phyloP scores from a whole-genome alignment of 2,329 filamentous ascomycete genomes.

The Samsoniella hepiali region DNA sequence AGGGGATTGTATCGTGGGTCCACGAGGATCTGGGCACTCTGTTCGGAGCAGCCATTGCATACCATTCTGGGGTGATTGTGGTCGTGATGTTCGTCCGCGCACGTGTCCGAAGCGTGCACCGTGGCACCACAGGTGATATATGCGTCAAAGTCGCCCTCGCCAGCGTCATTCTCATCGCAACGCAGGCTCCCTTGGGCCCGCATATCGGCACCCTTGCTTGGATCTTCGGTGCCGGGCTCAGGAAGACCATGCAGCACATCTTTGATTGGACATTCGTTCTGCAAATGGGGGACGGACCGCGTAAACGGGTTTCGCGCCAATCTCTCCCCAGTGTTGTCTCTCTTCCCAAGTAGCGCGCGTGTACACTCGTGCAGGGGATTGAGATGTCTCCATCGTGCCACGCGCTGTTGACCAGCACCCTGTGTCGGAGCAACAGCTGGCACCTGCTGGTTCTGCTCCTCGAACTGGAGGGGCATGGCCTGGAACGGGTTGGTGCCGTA shows the following conservation, averaged over 20 bases:
- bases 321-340: not conserved
- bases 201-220: no score
- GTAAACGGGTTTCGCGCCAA: not conserved
- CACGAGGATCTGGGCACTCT: constrained; percentile 23
- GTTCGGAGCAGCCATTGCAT: constrained; percentile 29
- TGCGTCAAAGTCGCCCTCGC: not conserved
- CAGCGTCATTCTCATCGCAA: not conserved
- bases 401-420: not conserved
- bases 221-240: not conserved
- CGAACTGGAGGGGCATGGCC: not conserved
- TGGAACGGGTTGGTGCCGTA: not conserved
- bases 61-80: constrained; percentile 5
- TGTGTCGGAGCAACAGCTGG: not conserved
- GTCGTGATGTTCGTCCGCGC: not conserved
- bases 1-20: constrained; percentile 18
- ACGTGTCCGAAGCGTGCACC: not conserved
- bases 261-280: not conserved
- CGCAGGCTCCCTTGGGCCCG: not conserved
- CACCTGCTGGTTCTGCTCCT: not conserved
- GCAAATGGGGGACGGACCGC: not conserved
- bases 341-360: not conserved
- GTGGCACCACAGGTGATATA: not conserved
- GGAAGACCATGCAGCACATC: not conserved
- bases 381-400: not conserved
- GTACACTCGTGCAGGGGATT: constrained; percentile 3